phyloP scores from a whole-genome alignment of 1,284 basidiomycete genomes.

The Cryptococcus sp. region DNA sequence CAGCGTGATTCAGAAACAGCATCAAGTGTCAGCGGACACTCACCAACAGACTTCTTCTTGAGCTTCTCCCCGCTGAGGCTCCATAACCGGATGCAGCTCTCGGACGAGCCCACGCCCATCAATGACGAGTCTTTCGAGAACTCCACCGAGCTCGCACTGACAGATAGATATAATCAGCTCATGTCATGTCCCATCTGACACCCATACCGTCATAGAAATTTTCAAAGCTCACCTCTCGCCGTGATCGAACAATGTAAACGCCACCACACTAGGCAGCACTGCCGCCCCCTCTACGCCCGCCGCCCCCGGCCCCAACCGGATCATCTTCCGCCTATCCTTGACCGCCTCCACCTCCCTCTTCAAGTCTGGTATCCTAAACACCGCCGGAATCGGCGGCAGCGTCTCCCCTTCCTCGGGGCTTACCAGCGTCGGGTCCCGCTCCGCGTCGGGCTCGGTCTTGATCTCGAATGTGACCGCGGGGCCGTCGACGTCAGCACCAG shows the following conservation, averaged over 20 bases:
- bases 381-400: slow-evolving; percentile 38
- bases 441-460: slow-evolving; percentile 34
- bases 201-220: too few relatives aligned
- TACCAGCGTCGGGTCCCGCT: slow-evolving; percentile 27
- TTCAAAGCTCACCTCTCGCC: slow-evolving; percentile 72
- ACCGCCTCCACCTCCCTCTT: slow-evolving; percentile 87
- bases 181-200: neutral
- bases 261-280: slow-evolving; percentile 77
- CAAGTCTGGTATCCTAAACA: slow-evolving; percentile 81
- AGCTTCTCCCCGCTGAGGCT: slow-evolving; percentile 89
- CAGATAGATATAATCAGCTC: slow-evolving; percentile 7
- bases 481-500: neutral
- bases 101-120: slow-evolving; percentile 94
- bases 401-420: slow-evolving; percentile 39
- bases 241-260: slow-evolving; percentile 87
- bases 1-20: neutral
- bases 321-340: slow-evolving; percentile 83
- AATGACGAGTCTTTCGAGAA: slow-evolving; percentile 90
- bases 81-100: slow-evolving; percentile 95
- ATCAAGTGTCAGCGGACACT: slow-evolving; percentile 50
- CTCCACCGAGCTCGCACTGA: slow-evolving; percentile 75
- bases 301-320: slow-evolving; percentile 68
- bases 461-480: slow-evolving; percentile 7
- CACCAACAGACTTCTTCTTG: slow-evolving; percentile 59
- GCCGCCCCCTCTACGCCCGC: slow-evolving; percentile 18